A percentile compares a stretch with the other conserved stretches of the same genome.
phyloP scores from a whole-genome alignment of 345 rosid genomes.

The Ceriops zippeliana region DNA sequence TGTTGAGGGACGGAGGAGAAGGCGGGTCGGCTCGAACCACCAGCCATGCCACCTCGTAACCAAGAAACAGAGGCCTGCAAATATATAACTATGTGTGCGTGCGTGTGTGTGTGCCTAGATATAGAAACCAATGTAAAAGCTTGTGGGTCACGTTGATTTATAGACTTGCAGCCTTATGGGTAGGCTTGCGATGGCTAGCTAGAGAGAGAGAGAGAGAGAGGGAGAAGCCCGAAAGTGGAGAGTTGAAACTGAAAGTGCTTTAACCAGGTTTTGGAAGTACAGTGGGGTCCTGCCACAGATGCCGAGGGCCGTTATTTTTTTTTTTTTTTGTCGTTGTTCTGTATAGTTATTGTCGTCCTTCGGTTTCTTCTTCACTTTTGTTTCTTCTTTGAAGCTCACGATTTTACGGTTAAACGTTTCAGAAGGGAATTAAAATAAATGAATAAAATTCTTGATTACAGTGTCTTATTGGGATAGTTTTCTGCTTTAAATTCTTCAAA shows the following conservation, averaged over 20 bases:
- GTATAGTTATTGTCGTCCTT: constrained; percentile 12
- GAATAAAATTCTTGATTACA: too few species aligned
- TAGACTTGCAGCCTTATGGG: too few species aligned
- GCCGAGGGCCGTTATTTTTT: constrained; percentile 13
- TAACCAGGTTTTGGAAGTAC: neutral
- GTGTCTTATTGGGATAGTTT: too few species aligned
- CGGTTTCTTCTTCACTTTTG: neutral
- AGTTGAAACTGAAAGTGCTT: neutral
- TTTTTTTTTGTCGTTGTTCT: constrained; percentile 27
- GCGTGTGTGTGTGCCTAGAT: neutral
- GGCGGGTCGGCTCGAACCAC: constrained; percentile 11
- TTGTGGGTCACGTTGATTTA: too few species aligned
- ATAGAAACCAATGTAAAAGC: too few species aligned
- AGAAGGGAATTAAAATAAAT: too few species aligned
- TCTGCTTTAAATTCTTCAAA: too few species aligned
- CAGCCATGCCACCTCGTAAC: constrained; percentile 46
- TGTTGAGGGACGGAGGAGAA: constrained; percentile 21
- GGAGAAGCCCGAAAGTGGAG: neutral
- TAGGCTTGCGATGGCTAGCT: too few species aligned
- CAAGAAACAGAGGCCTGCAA: neutral
- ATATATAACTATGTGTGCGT: neutral
- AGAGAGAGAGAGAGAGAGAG: neutral
- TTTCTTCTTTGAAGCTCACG: too few species aligned
- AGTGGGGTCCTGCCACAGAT: too few species aligned
- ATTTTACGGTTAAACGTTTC: too few species aligned